Base-by-base conservation (phyloP, 805 yeast species). In the Nakazawaea ernobii region DNA sequence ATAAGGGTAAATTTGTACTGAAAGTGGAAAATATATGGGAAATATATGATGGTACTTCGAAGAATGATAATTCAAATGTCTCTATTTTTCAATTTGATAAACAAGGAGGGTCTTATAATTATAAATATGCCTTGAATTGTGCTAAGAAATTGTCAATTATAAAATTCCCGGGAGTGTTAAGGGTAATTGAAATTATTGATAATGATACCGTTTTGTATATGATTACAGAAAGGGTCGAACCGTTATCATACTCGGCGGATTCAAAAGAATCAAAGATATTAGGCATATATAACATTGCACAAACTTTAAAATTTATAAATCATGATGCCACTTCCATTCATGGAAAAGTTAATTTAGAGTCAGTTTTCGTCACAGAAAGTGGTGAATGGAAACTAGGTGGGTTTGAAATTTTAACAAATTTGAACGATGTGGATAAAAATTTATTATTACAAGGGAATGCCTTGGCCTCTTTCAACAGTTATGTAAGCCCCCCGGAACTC, bases 381-480 rank as follows among this genome's bases (percentile, higher is more conserved):
- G 96, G 97, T 11, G 95, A 86, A 58, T 88, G 96, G 92, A 83
- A 80, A 50, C 60, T 91, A 27, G 85, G 86, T 49, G 96, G 96
- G 1, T 80, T 90, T 56, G 97, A 91, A 62, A 62, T 83, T 1
- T 64, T 80, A 32, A 73, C 84, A 1, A 75, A 70, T 46, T 59
- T 75, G 38, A 67, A 75, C 4, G 81, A 71, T 52, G 73, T 74
- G 15, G 73, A 73, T 15, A 69, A 65, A 43, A 73, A 74, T 17
- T 59, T 66, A 59, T 26, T 44, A 17, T 27, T n/a, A 55, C 40
- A 35, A 35, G 45, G 60, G 55, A 6, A 44, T 49, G 58, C 20
- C 56, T 62, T 56, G 39, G 61, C 53, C 46, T 59, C 48, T 36
- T 62, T 49, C 51, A 59, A 49, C 4, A 28, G 43, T 6, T 30